These are phyloP conservation scores for Calonectria crousiana DNA, from an alignment of 2,329 filamentous ascomycete genomes.

Conservation along the genomic window DNA sequence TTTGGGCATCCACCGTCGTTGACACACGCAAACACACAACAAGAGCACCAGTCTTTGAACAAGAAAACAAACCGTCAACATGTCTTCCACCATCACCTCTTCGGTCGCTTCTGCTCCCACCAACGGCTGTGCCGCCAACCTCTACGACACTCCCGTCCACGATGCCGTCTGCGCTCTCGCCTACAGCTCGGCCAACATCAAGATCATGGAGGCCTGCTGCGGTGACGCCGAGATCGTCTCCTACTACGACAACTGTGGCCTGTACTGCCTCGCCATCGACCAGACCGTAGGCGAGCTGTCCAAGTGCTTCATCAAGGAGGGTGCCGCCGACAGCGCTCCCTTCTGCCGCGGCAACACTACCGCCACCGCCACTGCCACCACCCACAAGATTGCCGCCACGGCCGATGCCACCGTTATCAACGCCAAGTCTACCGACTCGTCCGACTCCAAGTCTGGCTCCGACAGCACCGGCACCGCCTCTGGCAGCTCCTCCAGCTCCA, in stretches of 20 bases:
- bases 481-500: slow-evolving; percentile 27
- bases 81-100: slow-evolving; percentile 37
- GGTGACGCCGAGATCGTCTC: slow-evolving; percentile 55
- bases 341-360: slow-evolving; percentile 58
- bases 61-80: slow-evolving; percentile 36
- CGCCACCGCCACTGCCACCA: slow-evolving; percentile 50
- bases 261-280: slow-evolving; percentile 60
- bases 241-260: slow-evolving; percentile 61
- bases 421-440: slow-evolving; percentile 20
- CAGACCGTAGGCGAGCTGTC: slow-evolving; percentile 46
- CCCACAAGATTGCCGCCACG: slow-evolving; percentile 44
- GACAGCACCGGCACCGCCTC: slow-evolving; percentile 7
- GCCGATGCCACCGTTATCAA: slow-evolving; percentile 49
- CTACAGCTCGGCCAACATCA: slow-evolving; percentile 53
- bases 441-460: slow-evolving; percentile 15
- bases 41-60: neutral
- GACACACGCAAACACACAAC: neutral
- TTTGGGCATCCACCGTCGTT: neutral
- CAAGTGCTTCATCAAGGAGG: slow-evolving; percentile 55
- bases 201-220: slow-evolving; percentile 61
- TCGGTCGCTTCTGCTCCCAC: slow-evolving; percentile 25
- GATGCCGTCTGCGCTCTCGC: slow-evolving; percentile 60
- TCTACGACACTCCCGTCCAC: slow-evolving; percentile 57
- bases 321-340: slow-evolving; percentile 51
- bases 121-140: slow-evolving; percentile 32